phyloP scores from a whole-genome alignment of 345 rosid genomes.

The Camelina neglecta region DNA sequence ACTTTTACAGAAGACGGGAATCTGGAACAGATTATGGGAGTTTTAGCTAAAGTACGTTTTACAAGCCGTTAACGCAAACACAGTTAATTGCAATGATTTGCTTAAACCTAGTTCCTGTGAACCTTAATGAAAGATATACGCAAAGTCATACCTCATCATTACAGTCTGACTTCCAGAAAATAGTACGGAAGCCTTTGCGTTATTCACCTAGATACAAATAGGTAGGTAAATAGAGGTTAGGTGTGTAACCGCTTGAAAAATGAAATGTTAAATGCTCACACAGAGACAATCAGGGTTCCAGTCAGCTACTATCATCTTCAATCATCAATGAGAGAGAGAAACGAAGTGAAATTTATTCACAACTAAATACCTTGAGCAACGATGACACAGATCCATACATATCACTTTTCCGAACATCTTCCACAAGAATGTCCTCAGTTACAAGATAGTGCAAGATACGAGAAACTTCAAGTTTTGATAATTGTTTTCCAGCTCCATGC shows the following conservation, averaged over 20 bases:
- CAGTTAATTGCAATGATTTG: neutral
- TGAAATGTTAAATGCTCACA: neutral
- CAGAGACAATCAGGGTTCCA: conserved; percentile 23
- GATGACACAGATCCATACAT: conserved; percentile 92
- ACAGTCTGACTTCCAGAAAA: conserved; percentile 59
- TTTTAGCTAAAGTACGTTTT: conserved; percentile 22
- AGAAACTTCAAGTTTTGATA: conserved; percentile 84
- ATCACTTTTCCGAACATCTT: conserved; percentile 97
- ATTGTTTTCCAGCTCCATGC: conserved; percentile 94
- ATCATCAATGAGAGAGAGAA: conserved; percentile 11
- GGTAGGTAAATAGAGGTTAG: conserved; percentile 1
- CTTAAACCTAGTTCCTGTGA: conserved; percentile 15
- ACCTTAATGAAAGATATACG: conserved; percentile 28
- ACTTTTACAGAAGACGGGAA: conserved; percentile 73
- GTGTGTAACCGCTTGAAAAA: neutral
- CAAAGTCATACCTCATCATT: conserved; percentile 62
- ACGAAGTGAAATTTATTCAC: conserved; percentile 11
- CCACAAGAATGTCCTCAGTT: conserved; percentile 75
- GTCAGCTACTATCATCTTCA: conserved; percentile 13
- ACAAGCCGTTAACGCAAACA: conserved; percentile 13
- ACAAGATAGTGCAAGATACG: conserved; percentile 87
- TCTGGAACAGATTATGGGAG: conserved; percentile 48
- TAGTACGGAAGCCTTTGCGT: conserved; percentile 62
- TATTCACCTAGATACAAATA: conserved; percentile 71
- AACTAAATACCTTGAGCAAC: conserved; percentile 69